Evolutionary conservation across 108 stramenopile species (phyloP), one percentile per base, ranked within the genome.

Genomic region (Schizochytrium sp.): DNA sequence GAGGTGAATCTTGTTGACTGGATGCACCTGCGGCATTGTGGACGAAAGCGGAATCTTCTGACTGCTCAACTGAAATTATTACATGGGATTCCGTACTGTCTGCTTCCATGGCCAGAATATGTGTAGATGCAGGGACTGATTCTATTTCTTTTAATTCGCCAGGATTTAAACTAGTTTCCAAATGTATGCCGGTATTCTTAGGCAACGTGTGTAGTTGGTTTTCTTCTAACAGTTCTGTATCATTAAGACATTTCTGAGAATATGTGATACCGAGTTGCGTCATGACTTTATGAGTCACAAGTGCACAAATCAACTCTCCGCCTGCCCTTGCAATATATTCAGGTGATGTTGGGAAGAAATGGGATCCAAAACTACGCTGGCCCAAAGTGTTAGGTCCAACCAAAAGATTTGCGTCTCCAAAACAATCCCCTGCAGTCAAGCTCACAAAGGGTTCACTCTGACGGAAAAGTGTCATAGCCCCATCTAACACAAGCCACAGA

Each of bases 401-500:
- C 2, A 69, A 44, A 8, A 7, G 42, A 15, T 38, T 44, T 8
- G 64, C 64, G 64, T 69, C 64, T 2, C 64, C 64, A 69, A 13
- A 69, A 69, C 64, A 69, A 44, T 69, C 64, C 42, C 64, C 64
- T 38, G 64, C 64, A 8, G 64, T 69, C 42, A 69, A 44, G 28
- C 64, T 69, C 42, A 69, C 64, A 38, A 69, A 38, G 64, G 64
- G 64, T 2, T 69, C 64, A 2, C 64, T 69, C 12, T 44, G 64
- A 28, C 28, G 64, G 15, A 69, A 69, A 15, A 69, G 42, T 69
- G 64, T 69, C 64, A 69, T 44, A 38, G 64, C 64, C 2, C 64
- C 64, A 38, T 69, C 64, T 44, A 69, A 44, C 10, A 69, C 28
- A 69, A 69, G 64, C 64, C 64, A 69, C 7, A 69, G 64, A 28